phyloP scores from a whole-genome alignment of 1,284 basidiomycete species.

The Erythrobasidium hasegawianum region DNA sequence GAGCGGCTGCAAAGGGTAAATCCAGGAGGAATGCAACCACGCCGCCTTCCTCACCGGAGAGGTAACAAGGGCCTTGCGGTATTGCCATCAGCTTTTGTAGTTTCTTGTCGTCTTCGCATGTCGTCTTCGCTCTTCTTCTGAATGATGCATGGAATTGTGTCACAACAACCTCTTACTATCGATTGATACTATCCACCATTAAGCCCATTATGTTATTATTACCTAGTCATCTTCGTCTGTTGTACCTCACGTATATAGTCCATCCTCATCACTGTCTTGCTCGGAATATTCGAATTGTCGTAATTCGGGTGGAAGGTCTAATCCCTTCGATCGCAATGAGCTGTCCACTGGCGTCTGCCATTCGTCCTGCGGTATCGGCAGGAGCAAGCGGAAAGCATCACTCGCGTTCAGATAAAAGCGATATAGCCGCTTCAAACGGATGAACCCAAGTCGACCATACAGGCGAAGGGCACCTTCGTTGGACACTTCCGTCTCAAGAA shows the following conservation, averaged over 20 bases:
- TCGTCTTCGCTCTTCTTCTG: neutral
- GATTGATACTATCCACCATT: neutral
- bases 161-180: neutral
- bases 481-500: slow-evolving; percentile 95
- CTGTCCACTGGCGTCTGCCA: slow-evolving; percentile 9
- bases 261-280: too few species aligned
- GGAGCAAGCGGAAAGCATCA: slow-evolving; percentile 33
- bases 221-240: too few species aligned
- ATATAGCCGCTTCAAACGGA: slow-evolving; percentile 88
- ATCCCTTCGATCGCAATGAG: neutral
- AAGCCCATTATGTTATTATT: neutral
- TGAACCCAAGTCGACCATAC: slow-evolving; percentile 89
- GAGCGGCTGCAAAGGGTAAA: neutral
- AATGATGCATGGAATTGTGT: neutral
- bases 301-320: neutral
- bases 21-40: neutral
- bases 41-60: slow-evolving; percentile 31
- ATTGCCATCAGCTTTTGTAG: neutral
- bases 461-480: slow-evolving; percentile 79
- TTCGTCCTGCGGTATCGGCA: slow-evolving; percentile 32
- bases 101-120: neutral
- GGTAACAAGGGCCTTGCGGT: neutral
- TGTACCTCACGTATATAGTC: too few species aligned
- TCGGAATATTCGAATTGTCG: neutral
- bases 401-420: slow-evolving; percentile 88